Evolutionary conservation across 2,329 filamentous ascomycete genomes (phyloP).

Genomic region (Fusarium sp.): DNA sequence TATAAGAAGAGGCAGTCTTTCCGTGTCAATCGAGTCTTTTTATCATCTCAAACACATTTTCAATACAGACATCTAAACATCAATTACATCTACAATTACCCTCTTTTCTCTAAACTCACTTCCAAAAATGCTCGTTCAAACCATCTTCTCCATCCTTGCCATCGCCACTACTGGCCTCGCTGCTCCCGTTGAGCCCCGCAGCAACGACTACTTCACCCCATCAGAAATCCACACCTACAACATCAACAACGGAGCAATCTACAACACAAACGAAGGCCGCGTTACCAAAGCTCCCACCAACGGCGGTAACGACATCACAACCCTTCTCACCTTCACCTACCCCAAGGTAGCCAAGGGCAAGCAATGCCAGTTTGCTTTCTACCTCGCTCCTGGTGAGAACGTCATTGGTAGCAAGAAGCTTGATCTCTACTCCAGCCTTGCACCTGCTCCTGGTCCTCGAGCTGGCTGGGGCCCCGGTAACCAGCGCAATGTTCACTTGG

Average conservation of each 20-base stretch:
- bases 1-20: not conserved
- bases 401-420: conserved; percentile 7
- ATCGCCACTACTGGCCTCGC: not conserved
- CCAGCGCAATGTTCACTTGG: not conserved
- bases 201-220: not conserved
- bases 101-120: not conserved
- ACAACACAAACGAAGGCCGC: not conserved
- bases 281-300: not conserved
- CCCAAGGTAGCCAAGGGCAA: not conserved
- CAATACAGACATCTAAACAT: not conserved
- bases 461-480: not conserved
- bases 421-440: not conserved
- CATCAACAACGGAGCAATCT: conserved; percentile 4
- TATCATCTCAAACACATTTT: not conserved
- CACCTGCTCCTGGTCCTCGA: not conserved
- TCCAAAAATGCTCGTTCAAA: conserved; percentile 3
- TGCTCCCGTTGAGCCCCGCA: not conserved
- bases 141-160: not conserved
- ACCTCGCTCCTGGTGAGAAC: not conserved
- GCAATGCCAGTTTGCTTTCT: conserved; percentile 3
- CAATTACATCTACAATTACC: not conserved
- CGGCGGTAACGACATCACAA: conserved; percentile 1
- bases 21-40: not conserved
- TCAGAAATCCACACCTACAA: conserved; percentile 2
- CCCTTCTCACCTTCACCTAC: conserved; percentile 8